Base-by-base conservation (phyloP, 352 stramenopile species). In the Globisporangium solare region DNA sequence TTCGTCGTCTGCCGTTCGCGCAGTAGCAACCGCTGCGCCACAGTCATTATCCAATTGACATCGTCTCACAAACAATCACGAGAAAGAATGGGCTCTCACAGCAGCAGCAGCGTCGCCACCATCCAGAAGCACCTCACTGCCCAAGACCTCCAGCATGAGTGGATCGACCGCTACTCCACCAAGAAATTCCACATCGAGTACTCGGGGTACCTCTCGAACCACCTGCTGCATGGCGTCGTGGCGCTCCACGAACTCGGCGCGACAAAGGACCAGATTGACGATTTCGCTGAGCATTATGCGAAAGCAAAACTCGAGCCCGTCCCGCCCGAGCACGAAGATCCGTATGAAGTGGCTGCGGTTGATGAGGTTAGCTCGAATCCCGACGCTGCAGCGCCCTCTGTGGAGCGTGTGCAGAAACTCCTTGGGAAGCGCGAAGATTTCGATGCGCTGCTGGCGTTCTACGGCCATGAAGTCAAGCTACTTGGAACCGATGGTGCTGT, bases 131-230 rank as follows among this genome's bases (percentile, higher is more conserved):
- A 24, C 39, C 50, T 61, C 47, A 20, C 31, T 39, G 20, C 40
- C 17, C 15, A 41, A 5, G 27, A 47, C 1, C 18, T 75, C 50
- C 64, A 58, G 15, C 51, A 69, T 31, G 64, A 68, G 56, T 63
- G 70, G 46, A 56, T 64, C 13, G 35, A 56, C 53, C 59, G 60
- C 21, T 76, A 67, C 64, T 70, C 68, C n/a, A 71, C 68, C 20
- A 60, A 63, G 41, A 42, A 41, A 22, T 76, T 70, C 50, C 47
- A 53, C 37, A 76, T 76, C 47, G 68, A 76, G 58, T 76, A 76
- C 61, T 51, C 11, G 20, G 61, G 61, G 27, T 76, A 68, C 68
- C 37, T 73, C 12, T 73, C 61, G 32, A 76, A 76, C 57, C 68
- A 76, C 50, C 27, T 76, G 45, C 59, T 76, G 48, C 68, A 76